Base-by-base conservation (phyloP, 352 stramenopile genomes). In the Phytopythium litorale region DNA sequence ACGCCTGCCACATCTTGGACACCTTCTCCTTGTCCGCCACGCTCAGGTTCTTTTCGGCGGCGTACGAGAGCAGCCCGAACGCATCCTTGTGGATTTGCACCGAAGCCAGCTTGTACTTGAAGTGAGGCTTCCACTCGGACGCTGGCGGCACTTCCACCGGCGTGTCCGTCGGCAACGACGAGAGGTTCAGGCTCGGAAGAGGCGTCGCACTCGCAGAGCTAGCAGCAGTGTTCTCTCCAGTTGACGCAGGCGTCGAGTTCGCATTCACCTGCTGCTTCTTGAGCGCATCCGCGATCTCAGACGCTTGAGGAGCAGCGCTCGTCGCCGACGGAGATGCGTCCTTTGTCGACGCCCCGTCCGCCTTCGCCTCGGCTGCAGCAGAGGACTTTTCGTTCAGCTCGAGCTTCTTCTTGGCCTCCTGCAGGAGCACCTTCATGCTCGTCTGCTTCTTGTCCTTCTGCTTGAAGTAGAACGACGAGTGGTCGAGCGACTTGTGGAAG, bases 401-500 rank as follows among this genome's bases (percentile, higher is more conserved):
- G 5, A 93, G 62, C 58, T 91, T 88, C 73, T 94, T 93, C 70
- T 94, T 94, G 3, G 84, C 87, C 49, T 94, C 80, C 48, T 88
- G 79, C 30, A 98, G 67, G 40, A 99, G 77, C 53, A 89, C 92
- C 70, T 98, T 98, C 64, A 97, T 94, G 53, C 89, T 97, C 37
- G 94, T 98, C 19, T 94, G 88, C 66, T 98, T 97, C 81, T 99
- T 99, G 73, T 99, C 98, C 59, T 93, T 97, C 53, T 98, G 94
- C 71, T 98, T 97, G 77, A 99, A 99, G 71, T 99, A 99, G 61
- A 99, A 98, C 35, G 94, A 98, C 28, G 97, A 98, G 73, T 99
- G 97, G 72, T 99, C 98, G 21, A 99, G 80, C 50, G 88, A 98
- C 73, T 98, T 99, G 79, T 99, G 97, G 69, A 99, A 99, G 66